Conservation (phyloP, 2,329 filamentous ascomycete species). For the Coniochaeta prunicola region DNA sequence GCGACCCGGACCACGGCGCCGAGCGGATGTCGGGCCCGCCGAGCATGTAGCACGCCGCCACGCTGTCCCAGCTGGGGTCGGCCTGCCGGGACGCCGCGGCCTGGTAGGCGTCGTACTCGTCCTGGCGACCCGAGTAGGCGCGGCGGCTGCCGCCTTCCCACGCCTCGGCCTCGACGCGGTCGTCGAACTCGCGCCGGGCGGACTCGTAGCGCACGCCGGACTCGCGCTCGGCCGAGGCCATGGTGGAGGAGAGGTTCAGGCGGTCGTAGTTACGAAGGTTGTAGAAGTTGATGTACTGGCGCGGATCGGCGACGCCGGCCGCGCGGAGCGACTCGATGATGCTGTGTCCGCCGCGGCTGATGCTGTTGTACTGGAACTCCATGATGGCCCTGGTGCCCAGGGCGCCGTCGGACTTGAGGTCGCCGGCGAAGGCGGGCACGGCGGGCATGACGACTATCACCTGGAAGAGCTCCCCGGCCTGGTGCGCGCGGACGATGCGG, state of each 20-base stretch:
- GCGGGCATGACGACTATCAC: slow-evolving; percentile 73
- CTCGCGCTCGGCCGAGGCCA: slow-evolving; percentile 51
- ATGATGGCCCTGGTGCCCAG: slow-evolving; percentile 78
- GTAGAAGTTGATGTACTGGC: slow-evolving; percentile 74
- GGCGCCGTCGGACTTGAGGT: slow-evolving; percentile 64
- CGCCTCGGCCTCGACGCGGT: slow-evolving; percentile 34
- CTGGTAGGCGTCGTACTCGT: slow-evolving; percentile 62
- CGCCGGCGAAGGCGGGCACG: slow-evolving; percentile 76
- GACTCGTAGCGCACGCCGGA: slow-evolving; percentile 62
- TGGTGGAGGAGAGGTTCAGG: slow-evolving; percentile 61
- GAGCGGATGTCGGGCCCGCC: slow-evolving; percentile 60
- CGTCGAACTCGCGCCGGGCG: slow-evolving; percentile 57
- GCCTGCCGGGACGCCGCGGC: slow-evolving; percentile 51
- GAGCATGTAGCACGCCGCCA: slow-evolving; percentile 79
- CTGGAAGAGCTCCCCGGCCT: slow-evolving; percentile 60
- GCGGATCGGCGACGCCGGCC: slow-evolving; percentile 59
- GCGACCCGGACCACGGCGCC: slow-evolving; percentile 46
- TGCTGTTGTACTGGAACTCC: slow-evolving; percentile 79
- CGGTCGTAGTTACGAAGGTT: slow-evolving; percentile 80
- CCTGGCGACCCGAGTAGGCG: slow-evolving; percentile 17
- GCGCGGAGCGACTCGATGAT: slow-evolving; percentile 66
- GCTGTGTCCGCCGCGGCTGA: slow-evolving; percentile 67
- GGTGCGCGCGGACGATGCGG: slow-evolving; percentile 63
- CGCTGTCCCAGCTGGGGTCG: slow-evolving; percentile 61
- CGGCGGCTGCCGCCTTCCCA: background rate